Percentiles rank a stretch among this genome's conserved stretches.
Evolutionary conservation across 1,284 basidiomycete genomes (phyloP).

Genomic region (Termitomyces sp.): DNA sequence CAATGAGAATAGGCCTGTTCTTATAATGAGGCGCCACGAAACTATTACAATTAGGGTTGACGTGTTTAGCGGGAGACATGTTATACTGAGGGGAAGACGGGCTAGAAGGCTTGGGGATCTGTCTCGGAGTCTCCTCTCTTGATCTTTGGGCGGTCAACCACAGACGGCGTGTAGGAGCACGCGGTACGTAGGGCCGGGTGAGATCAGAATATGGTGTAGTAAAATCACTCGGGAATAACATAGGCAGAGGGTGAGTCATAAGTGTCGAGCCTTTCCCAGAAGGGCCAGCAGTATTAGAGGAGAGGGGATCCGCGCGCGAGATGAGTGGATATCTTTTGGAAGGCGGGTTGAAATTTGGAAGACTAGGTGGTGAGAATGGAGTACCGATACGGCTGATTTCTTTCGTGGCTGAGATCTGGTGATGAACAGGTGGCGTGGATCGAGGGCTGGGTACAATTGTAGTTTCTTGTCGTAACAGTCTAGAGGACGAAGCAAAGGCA

Average conservation of each 20-base stretch:
- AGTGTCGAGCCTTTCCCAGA: not conserved
- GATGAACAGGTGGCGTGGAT: not conserved
- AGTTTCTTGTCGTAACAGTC: slow-evolving; percentile 4
- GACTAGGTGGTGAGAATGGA: not conserved
- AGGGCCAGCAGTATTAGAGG: not conserved
- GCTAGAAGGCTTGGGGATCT: not conserved
- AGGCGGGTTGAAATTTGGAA: not conserved
- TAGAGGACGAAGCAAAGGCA: not conserved
- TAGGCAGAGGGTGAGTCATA: not conserved
- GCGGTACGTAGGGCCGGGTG: not conserved
- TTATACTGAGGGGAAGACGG: not conserved
- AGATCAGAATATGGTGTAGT: not conserved
- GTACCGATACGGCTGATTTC: not conserved
- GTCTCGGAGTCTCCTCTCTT: not conserved
- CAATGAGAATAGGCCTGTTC: not conserved
- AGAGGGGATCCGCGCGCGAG: not conserved
- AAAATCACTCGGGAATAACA: not conserved
- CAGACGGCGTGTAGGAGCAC: not conserved
- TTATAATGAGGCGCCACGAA: not conserved
- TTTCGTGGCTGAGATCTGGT: not conserved
- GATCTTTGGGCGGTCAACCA: not conserved
- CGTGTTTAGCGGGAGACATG: not conserved
- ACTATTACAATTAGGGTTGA: not conserved
- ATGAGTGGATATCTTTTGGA: not conserved
- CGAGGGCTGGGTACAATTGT: slow-evolving; percentile 4